A percentile compares a stretch with the other conserved stretches of the same genome.
Conservation (phyloP, 495 filamentous ascomycete genomes). For the Neurospora discreta region DNA sequence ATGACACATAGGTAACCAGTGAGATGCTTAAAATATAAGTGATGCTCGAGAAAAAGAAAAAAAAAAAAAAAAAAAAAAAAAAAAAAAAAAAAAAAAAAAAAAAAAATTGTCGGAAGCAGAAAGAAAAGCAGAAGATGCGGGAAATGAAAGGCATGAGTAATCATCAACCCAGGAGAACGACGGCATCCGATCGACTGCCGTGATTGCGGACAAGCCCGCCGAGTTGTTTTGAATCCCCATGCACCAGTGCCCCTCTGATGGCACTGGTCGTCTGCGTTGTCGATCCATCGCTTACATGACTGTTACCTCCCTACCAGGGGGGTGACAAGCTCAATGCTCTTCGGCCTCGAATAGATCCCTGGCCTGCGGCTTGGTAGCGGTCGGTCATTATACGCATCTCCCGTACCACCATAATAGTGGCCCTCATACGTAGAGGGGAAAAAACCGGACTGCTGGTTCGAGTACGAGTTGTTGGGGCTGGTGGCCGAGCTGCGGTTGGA, state of each 20-base stretch:
- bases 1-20: not conserved
- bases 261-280: not conserved
- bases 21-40: not conserved
- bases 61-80: not conserved
- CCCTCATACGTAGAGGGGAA: slow-evolving; percentile 39
- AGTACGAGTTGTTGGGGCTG: slow-evolving; percentile 37
- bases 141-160: not conserved
- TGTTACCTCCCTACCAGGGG: slow-evolving; percentile 35
- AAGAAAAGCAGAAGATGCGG: not conserved
- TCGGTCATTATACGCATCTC: slow-evolving; percentile 27
- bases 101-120: not conserved
- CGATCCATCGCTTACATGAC: not conserved
- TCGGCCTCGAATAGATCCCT: slow-evolving; percentile 34
- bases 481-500: slow-evolving; percentile 27
- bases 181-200: not conserved
- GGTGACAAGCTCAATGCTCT: slow-evolving; percentile 41
- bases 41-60: not conserved
- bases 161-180: not conserved
- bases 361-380: slow-evolving; percentile 34
- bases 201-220: not conserved
- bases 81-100: not conserved
- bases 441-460: slow-evolving; percentile 21
- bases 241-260: not conserved
- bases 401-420: slow-evolving; percentile 20
- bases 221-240: not conserved